Evolutionary conservation across 768 basidiomycete genomes (phyloP), one percentile per base, ranked within the genome.

Genomic region (Hirschioporus abietinus): DNA sequence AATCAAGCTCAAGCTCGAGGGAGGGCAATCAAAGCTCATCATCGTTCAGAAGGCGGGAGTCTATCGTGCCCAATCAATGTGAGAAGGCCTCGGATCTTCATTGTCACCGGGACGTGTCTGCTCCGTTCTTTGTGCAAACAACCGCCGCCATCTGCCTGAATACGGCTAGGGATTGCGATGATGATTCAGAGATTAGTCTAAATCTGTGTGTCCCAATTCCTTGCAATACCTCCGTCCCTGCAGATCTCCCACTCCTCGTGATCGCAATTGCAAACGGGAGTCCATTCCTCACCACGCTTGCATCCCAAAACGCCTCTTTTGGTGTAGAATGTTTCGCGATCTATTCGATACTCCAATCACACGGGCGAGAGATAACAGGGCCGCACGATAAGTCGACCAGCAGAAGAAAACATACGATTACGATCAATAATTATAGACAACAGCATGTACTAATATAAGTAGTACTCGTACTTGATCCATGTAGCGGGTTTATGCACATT

Each of bases 351-450:
- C n/a, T n/a, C 3, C 12, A 52, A 52, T 52, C 20, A 52, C 20
- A 52, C 42, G 20, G 20, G 20, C 42, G 12, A 12, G 42, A 6
- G 15, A 20, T 52, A 15, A 52, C 42, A 52, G 42, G 20, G 42
- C 8, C 30, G 30, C 30, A 30, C 4, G 30, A 30, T 30, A 30
- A 30, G 30, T 3, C 4, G 30, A 30, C 42, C 42, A 52, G 42
- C 42, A 30, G 12, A 52, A 52, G 42, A 52, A 52, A 52, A 10
- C 42, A 52, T 52, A 52, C 42, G 42, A 52, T 52, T 52, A 52
- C 42, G 42, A 52, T 52, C 42, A 52, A 52, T 52, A 52, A 52
- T 52, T 52, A 52, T 52, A 52, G 42, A 52, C 42, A 52, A 52
- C 42, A 52, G 12, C 20, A 52, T 52, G 42, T 52, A 52, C 42